phyloP scores from a whole-genome alignment of 2,329 filamentous ascomycete genomes.

The Metarhizium robertsii region DNA sequence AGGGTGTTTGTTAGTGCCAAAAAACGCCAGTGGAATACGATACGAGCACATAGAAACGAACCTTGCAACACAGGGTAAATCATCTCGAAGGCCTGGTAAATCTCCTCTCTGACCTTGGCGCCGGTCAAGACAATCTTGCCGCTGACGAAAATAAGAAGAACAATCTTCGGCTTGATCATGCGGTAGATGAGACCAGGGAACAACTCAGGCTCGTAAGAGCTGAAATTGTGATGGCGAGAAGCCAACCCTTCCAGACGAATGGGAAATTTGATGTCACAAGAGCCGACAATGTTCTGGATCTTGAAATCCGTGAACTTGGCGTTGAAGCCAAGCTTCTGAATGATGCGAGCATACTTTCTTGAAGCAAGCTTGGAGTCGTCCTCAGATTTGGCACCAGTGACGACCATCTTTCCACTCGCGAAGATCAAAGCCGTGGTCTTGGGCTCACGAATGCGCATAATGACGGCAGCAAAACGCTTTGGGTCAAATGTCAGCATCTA shows the following conservation, averaged over 20 bases:
- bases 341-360: conserved; percentile 96
- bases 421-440: conserved; percentile 99
- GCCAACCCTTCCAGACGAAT: conserved; percentile 94
- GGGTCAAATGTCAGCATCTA: conserved; percentile 9
- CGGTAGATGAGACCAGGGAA: conserved; percentile 99
- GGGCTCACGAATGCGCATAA: conserved; percentile 98
- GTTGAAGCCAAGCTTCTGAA: conserved; percentile 99
- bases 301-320: conserved; percentile 99
- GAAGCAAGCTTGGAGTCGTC: conserved; percentile 96
- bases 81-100: conserved; percentile 93
- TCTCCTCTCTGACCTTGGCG: conserved; percentile 96
- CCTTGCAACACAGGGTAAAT: conserved; percentile 93
- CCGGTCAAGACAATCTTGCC: conserved; percentile 98
- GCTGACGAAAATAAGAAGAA: conserved; percentile 93
- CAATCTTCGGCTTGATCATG: conserved; percentile 99
- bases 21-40: background rate
- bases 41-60: conserved; percentile 28
- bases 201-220: conserved; percentile 94
- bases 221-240: conserved; percentile 97
- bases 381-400: conserved; percentile 94
- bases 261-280: conserved; percentile 98
- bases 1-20: background rate
- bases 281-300: conserved; percentile 99
- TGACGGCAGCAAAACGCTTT: conserved; percentile 95
- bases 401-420: conserved; percentile 98